phyloP scores from a whole-genome alignment of 768 basidiomycete genomes.

The Ramaria rubella region DNA sequence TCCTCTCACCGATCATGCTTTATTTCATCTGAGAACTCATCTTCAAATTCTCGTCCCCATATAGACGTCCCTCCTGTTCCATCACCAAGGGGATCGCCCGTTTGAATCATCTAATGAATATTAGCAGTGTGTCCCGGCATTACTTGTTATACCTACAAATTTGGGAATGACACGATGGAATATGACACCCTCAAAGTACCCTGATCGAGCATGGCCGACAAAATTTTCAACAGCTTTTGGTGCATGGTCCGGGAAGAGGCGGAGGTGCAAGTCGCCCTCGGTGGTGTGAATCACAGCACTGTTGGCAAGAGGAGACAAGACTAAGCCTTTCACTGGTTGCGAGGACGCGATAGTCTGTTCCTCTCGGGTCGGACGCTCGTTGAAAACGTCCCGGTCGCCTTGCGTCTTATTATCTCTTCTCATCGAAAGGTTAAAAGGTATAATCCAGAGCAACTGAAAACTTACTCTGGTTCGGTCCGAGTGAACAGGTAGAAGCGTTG shows the following conservation, averaged over 20 bases:
- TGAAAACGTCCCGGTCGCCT: constrained; percentile 91
- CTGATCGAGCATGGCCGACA: constrained; percentile 80
- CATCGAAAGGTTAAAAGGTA: background rate
- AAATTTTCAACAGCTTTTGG: constrained; percentile 99
- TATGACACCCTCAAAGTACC: constrained; percentile 88
- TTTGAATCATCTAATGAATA: constrained; percentile 72
- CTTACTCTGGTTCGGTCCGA: constrained; percentile 82
- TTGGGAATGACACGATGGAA: constrained; percentile 98
- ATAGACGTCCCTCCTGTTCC: constrained; percentile 89
- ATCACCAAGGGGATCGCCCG: constrained; percentile 91
- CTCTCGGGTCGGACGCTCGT: constrained; percentile 93
- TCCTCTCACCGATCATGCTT: constrained; percentile 76
- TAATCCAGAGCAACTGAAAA: constrained; percentile 14
- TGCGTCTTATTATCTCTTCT: constrained; percentile 74
- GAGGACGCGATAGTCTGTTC: constrained; percentile 72
- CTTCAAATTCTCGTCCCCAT: constrained; percentile 87
- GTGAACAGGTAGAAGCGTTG: constrained; percentile 94
- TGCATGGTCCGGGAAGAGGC: constrained; percentile 83
- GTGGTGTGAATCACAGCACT: constrained; percentile 92
- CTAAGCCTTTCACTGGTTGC: constrained; percentile 34
- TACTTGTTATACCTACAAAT: constrained; percentile 39
- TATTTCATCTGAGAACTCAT: constrained; percentile 85
- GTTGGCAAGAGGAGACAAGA: constrained; percentile 68
- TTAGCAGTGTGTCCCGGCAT: background rate
- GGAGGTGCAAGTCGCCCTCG: constrained; percentile 85